Percentiles rank a stretch among this genome's conserved stretches.
These are phyloP conservation scores for Suillus sp. DNA, from an alignment of 768 basidiomycete genomes.

Conservation along the genomic window DNA sequence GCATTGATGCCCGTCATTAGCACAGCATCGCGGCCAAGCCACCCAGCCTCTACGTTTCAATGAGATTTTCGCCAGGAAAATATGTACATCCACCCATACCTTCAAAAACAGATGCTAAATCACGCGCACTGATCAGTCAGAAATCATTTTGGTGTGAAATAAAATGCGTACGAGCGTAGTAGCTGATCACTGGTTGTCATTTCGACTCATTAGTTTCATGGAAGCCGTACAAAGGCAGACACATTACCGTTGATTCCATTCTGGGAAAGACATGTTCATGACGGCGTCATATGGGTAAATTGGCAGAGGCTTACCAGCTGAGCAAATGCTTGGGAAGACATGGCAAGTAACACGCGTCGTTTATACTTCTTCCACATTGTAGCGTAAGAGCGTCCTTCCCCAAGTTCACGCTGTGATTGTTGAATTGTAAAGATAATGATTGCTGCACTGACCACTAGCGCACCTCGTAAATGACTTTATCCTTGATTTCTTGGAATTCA, in stretches of 20 bases:
- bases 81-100: slow-evolving; percentile 43
- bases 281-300: background rate
- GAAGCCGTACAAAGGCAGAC: slow-evolving; percentile 15
- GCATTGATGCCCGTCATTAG: slow-evolving; percentile 96
- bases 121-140: slow-evolving; percentile 16
- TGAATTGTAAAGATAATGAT: slow-evolving; percentile 7
- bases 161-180: slow-evolving; percentile 79
- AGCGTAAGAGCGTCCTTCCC: slow-evolving; percentile 73
- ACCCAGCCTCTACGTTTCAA: slow-evolving; percentile 76
- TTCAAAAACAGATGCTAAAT: slow-evolving; percentile 85
- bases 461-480: slow-evolving; percentile 71
- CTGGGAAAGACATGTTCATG: slow-evolving; percentile 39
- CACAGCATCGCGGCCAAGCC: slow-evolving; percentile 91
- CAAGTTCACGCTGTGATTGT: slow-evolving; percentile 63
- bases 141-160: background rate
- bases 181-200: slow-evolving; percentile 72
- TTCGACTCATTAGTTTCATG: slow-evolving; percentile 7
- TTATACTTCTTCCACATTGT: slow-evolving; percentile 89
- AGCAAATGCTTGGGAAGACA: slow-evolving; percentile 95
- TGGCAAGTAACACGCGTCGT: slow-evolving; percentile 85
- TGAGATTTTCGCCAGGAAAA: background rate
- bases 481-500: slow-evolving; percentile 92
- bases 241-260: slow-evolving; percentile 89
- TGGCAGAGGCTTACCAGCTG: slow-evolving; percentile 65
- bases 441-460: slow-evolving; percentile 18